Conservation (phyloP, 2,329 filamentous ascomycete species). For the Aspergillus glaucus region DNA sequence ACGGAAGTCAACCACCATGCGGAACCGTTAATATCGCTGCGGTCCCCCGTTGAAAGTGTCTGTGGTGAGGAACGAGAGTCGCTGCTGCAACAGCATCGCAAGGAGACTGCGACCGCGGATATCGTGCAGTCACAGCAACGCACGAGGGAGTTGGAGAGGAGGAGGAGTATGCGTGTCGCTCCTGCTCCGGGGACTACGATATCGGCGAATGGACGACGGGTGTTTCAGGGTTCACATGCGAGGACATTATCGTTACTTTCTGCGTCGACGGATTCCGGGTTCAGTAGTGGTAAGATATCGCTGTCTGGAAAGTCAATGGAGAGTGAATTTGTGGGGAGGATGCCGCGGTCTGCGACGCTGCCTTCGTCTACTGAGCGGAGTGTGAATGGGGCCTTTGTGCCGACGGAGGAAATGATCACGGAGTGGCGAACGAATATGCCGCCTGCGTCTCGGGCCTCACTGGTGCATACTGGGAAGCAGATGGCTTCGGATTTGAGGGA, state of each 20-base stretch:
- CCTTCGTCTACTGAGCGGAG: conserved; percentile 32
- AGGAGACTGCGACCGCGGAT: conserved; percentile 17
- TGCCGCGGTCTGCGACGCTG: conserved; percentile 36
- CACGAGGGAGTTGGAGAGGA: conserved; percentile 62
- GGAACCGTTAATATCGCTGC: conserved; percentile 55
- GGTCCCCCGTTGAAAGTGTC: conserved; percentile 27
- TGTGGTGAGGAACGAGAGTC: conserved; percentile 13
- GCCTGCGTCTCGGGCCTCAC: conserved; percentile 43
- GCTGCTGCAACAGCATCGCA: conserved; percentile 21
- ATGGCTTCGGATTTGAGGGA: conserved; percentile 84
- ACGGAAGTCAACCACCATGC: conserved; percentile 56
- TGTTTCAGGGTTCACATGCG: conserved; percentile 62
- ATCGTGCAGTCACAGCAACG: conserved; percentile 25
- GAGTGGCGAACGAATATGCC: conserved; percentile 39
- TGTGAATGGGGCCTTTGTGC: conserved; percentile 12
- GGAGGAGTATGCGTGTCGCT: conserved; percentile 58
- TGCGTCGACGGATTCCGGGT: conserved; percentile 34
- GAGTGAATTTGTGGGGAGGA: conserved; percentile 25
- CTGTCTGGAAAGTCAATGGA: conserved; percentile 6
- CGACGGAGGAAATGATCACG: conserved; percentile 31
- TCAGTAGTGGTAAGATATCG: conserved; percentile 6
- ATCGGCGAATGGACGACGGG: conserved; percentile 47
- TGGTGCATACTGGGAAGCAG: conserved; percentile 60
- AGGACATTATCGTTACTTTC: conserved; percentile 76
- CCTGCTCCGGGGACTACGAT: conserved; percentile 27